Conservation (phyloP, 345 rosid species). For the Populus tremula region DNA sequence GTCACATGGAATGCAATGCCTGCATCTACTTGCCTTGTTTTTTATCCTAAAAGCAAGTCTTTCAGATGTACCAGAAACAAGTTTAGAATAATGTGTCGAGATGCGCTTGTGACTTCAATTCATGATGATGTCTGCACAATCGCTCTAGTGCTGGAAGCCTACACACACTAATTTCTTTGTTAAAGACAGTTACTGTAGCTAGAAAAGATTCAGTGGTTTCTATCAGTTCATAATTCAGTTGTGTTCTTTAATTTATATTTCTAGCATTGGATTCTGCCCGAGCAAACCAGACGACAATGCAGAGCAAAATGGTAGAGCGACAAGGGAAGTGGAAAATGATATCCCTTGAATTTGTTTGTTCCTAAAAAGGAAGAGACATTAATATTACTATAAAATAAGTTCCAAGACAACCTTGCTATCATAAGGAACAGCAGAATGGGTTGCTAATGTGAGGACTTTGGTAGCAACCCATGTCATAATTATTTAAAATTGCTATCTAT, state of each 20-base stretch:
- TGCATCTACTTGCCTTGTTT: neutral
- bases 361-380: slow-evolving; percentile 2
- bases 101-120: neutral
- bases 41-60: too few species aligned
- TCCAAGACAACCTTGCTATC: slow-evolving; percentile 9
- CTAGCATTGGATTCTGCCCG: neutral
- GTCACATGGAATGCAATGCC: neutral
- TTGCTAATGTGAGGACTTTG: slow-evolving; percentile 18
- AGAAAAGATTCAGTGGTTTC: neutral
- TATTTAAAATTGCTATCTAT: slow-evolving; percentile 26
- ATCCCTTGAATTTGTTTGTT: neutral
- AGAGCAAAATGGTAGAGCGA: neutral
- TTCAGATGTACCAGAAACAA: too few species aligned
- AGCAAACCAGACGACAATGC: neutral
- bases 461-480: slow-evolving; percentile 29
- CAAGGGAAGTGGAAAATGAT: neutral
- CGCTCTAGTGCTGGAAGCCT: too few species aligned
- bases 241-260: neutral
- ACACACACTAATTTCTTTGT: neutral
- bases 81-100: neutral
- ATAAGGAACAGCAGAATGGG: slow-evolving; percentile 28
- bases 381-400: neutral
- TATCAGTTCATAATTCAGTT: neutral
- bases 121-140: neutral
- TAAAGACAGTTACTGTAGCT: neutral